Conservation (phyloP, 768 basidiomycete genomes). For the Naganishia antarctica region DNA sequence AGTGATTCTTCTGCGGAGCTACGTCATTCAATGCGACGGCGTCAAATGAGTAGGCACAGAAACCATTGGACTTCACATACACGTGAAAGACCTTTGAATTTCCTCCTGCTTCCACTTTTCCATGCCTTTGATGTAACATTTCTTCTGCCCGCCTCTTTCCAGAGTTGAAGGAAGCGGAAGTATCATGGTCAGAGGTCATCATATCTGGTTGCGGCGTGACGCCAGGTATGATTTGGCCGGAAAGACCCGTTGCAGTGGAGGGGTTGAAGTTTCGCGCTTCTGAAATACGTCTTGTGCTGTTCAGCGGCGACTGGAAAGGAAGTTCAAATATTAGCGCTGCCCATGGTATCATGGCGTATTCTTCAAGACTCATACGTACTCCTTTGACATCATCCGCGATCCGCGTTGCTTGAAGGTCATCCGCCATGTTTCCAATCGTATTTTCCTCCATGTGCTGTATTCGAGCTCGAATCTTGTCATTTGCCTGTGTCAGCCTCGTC, state of each 20-base stretch:
- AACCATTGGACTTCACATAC: not conserved
- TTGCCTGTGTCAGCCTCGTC: not conserved
- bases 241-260: not conserved
- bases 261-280: not conserved
- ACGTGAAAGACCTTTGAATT: constrained; percentile 15
- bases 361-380: not conserved
- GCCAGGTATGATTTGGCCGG: not conserved
- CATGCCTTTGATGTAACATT: constrained; percentile 2
- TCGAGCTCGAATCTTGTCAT: constrained; percentile 4
- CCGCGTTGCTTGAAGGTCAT: constrained; percentile 4
- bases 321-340: too few relatives aligned
- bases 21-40: not conserved
- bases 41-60: not conserved
- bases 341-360: too few relatives aligned
- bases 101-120: constrained; percentile 10
- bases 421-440: constrained; percentile 3
- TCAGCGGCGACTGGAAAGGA: not conserved
- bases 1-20: constrained; percentile 15
- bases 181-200: not conserved
- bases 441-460: not conserved
- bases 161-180: not conserved
- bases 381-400: not conserved
- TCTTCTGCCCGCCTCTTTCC: constrained; percentile 17
- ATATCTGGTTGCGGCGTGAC: not conserved
- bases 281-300: not conserved